These are phyloP conservation scores for Erodium moschatum DNA, from an alignment of 441 rosid genomes.

Conservation along the genomic window DNA sequence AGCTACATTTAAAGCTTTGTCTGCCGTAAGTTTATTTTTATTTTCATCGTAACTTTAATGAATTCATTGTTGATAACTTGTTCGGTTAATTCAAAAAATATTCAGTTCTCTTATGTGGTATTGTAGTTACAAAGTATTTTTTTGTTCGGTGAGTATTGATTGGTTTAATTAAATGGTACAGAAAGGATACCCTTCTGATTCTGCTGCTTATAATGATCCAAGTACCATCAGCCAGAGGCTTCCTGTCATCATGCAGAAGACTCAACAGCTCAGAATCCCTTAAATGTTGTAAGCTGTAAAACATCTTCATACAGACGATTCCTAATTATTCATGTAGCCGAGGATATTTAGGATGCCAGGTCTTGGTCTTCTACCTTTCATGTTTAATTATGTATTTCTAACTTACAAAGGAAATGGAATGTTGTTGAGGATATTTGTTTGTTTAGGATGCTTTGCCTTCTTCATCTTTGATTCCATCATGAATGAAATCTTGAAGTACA, in stretches of 20 bases:
- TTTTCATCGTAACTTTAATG: neutral
- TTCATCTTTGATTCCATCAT: neutral
- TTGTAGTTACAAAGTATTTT: slow-evolving; percentile 2
- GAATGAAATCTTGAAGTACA: neutral
- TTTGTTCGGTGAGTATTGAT: slow-evolving; percentile 8
- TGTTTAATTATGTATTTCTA: neutral
- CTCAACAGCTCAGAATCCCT: slow-evolving; percentile 58
- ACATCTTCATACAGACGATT: slow-evolving; percentile 19
- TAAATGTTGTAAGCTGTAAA: slow-evolving; percentile 30
- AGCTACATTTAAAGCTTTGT: slow-evolving; percentile 54
- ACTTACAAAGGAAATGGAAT: neutral
- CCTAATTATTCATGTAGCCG: slow-evolving; percentile 13
- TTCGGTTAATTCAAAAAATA: neutral
- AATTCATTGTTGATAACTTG: slow-evolving; percentile 4
- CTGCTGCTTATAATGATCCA: slow-evolving; percentile 74
- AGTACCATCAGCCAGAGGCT: slow-evolving; percentile 75
- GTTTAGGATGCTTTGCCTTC: neutral
- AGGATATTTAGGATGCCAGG: neutral
- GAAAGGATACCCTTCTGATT: slow-evolving; percentile 74
- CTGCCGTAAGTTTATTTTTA: slow-evolving; percentile 42
- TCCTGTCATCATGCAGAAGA: slow-evolving; percentile 57
- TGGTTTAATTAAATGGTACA: slow-evolving; percentile 34
- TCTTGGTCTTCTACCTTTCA: neutral
- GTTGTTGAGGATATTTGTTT: neutral
- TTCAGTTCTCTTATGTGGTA: neutral